phyloP scores from a whole-genome alignment of 805 yeast genomes.

The Pichia paraexigua region DNA sequence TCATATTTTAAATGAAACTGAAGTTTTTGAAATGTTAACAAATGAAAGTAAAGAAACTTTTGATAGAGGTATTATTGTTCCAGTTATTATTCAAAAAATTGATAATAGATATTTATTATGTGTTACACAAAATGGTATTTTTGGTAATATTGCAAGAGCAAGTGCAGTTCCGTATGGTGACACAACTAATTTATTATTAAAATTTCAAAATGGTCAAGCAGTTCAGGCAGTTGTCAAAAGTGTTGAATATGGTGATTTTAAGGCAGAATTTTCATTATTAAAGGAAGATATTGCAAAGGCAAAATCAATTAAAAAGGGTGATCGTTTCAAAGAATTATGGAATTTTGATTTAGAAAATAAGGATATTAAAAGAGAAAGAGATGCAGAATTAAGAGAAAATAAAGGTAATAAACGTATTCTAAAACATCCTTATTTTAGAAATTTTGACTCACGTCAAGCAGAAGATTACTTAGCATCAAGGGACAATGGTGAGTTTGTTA shows the following conservation, averaged over 20 bases:
- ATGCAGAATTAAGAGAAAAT: slow-evolving; percentile 56
- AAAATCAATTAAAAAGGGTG: slow-evolving; percentile 31
- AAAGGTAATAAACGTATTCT: slow-evolving; percentile 67
- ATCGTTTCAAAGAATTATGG: slow-evolving; percentile 64
- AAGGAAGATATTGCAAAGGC: slow-evolving; percentile 57
- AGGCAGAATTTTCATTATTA: slow-evolving; percentile 64
- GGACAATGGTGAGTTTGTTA: slow-evolving; percentile 84
- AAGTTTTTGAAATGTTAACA: slow-evolving; percentile 81
- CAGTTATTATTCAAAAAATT: slow-evolving; percentile 65
- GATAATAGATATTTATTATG: slow-evolving; percentile 34
- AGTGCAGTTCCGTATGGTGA: slow-evolving; percentile 39
- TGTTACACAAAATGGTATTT: slow-evolving; percentile 49
- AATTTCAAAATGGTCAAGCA: slow-evolving; percentile 63
- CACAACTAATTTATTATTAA: slow-evolving; percentile 31
- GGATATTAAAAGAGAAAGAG: slow-evolving; percentile 52
- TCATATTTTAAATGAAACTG: slow-evolving; percentile 55
- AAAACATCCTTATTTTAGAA: slow-evolving; percentile 86
- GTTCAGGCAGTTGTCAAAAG: slow-evolving; percentile 72
- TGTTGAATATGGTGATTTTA: slow-evolving; percentile 67
- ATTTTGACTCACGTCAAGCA: slow-evolving; percentile 79
- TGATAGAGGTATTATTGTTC: slow-evolving; percentile 60
- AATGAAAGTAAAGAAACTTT: slow-evolving; percentile 74
- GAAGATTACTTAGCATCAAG: slow-evolving; percentile 87
- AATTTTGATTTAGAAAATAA: slow-evolving; percentile 64
- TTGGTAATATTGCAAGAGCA: slow-evolving; percentile 26